phyloP scores from a whole-genome alignment of 1,284 basidiomycete species.

The Anthracocystis setariae region DNA sequence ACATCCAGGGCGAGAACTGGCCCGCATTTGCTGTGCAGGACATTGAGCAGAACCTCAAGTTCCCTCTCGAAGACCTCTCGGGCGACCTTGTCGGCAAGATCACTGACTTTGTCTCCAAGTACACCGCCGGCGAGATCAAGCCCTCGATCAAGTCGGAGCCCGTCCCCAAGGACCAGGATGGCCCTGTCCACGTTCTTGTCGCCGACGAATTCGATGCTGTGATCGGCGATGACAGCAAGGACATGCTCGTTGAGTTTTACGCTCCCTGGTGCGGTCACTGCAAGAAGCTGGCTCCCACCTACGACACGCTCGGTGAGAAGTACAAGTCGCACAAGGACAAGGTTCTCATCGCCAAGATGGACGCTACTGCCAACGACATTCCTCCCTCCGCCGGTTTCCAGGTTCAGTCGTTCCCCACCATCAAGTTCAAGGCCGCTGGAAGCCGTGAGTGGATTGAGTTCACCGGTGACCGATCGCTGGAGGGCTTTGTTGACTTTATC shows the following conservation, averaged over 20 bases:
- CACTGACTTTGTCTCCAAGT: slow-evolving; percentile 74
- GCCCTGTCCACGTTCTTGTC: slow-evolving; percentile 84
- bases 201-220: slow-evolving; percentile 86
- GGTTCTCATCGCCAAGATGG: slow-evolving; percentile 86
- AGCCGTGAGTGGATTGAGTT: slow-evolving; percentile 82
- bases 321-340: slow-evolving; percentile 82
- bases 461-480: slow-evolving; percentile 64
- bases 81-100: slow-evolving; percentile 72
- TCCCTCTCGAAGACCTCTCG: slow-evolving; percentile 79
- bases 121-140: slow-evolving; percentile 77
- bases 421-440: slow-evolving; percentile 96
- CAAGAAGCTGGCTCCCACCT: slow-evolving; percentile 94
- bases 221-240: slow-evolving; percentile 84
- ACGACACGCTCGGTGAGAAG: slow-evolving; percentile 89
- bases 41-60: slow-evolving; percentile 84
- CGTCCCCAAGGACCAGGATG: slow-evolving; percentile 84
- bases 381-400: slow-evolving; percentile 86
- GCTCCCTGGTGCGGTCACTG: slow-evolving; percentile 88
- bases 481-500: slow-evolving; percentile 65
- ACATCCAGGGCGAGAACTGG: slow-evolving; percentile 82
- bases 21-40: slow-evolving; percentile 95
- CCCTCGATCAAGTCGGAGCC: slow-evolving; percentile 91
- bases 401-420: slow-evolving; percentile 83
- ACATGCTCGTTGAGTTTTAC: slow-evolving; percentile 94
- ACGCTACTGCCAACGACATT: slow-evolving; percentile 95